These are phyloP conservation scores for Mortierella sp. DNA, from an alignment of 371 early-diverging fungal species.

Conservation along the genomic window DNA sequence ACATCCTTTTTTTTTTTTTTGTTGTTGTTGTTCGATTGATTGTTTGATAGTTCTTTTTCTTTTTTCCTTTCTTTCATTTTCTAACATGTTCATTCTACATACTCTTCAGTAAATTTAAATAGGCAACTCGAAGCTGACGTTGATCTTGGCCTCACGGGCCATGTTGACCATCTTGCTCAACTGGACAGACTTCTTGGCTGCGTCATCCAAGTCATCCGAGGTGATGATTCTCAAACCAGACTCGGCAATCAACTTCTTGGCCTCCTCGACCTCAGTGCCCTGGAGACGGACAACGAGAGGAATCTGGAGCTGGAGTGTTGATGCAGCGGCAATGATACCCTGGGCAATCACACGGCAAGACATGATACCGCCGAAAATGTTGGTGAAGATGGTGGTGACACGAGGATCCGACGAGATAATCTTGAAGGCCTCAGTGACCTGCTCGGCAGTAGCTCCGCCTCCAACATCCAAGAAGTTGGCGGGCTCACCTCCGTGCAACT, in stretches of 20 bases:
- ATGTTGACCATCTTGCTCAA: constrained; percentile 87
- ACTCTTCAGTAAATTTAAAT: constrained; percentile 36
- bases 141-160: constrained; percentile 75
- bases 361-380: constrained; percentile 99
- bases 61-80: neutral
- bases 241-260: constrained; percentile 89
- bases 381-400: constrained; percentile 97
- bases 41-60: neutral
- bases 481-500: constrained; percentile 98
- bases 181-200: constrained; percentile 94
- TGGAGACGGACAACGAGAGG: constrained; percentile 97
- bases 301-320: constrained; percentile 89
- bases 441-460: constrained; percentile 95
- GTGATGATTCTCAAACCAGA: constrained; percentile 94
- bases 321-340: constrained; percentile 96
- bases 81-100: neutral
- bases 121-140: constrained; percentile 69
- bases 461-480: constrained; percentile 99
- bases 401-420: constrained; percentile 96
- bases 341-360: constrained; percentile 98
- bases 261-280: constrained; percentile 89
- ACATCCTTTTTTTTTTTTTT: neutral
- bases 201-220: constrained; percentile 94
- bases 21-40: neutral
- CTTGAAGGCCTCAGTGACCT: constrained; percentile 98